Conservation (phyloP, 345 rosid species). For the Turritis glabra region DNA sequence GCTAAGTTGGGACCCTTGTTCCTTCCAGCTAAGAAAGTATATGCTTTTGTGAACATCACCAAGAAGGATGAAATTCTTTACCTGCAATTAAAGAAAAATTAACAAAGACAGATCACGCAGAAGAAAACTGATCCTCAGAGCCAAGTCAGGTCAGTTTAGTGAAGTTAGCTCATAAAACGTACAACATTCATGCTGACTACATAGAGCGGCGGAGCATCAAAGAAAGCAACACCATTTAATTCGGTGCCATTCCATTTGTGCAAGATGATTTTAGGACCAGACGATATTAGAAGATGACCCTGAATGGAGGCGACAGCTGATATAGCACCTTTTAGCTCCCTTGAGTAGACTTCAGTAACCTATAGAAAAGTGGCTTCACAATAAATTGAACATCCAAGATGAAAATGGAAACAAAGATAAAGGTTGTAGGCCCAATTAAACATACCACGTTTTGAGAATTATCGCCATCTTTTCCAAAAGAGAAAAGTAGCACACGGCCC, state of each 20-base stretch:
- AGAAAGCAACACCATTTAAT: conserved; percentile 88
- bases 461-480: conserved; percentile 63
- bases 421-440: conserved; percentile 5
- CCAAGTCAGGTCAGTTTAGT: conserved; percentile 10
- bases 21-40: conserved; percentile 96
- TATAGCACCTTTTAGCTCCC: conserved; percentile 95
- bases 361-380: conserved; percentile 35
- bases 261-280: conserved; percentile 93
- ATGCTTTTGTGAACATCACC: conserved; percentile 94
- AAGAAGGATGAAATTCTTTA: conserved; percentile 89
- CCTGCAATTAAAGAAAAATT: conserved; percentile 52
- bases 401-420: conserved; percentile 5
- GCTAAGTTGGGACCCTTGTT: conserved; percentile 93
- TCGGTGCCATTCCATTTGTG: conserved; percentile 95
- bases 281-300: conserved; percentile 91
- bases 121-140: conserved; percentile 20
- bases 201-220: conserved; percentile 89
- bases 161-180: conserved; percentile 41
- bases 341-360: conserved; percentile 94
- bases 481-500: conserved; percentile 90
- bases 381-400: conserved; percentile 10
- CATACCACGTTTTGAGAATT: conserved; percentile 69
- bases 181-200: conserved; percentile 97
- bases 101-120: conserved; percentile 12
- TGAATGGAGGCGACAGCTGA: conserved; percentile 98